Percentiles rank a stretch among this genome's conserved stretches.
phyloP scores from a whole-genome alignment of 2,329 filamentous ascomycete species.

The Trichoderma guizhouense region DNA sequence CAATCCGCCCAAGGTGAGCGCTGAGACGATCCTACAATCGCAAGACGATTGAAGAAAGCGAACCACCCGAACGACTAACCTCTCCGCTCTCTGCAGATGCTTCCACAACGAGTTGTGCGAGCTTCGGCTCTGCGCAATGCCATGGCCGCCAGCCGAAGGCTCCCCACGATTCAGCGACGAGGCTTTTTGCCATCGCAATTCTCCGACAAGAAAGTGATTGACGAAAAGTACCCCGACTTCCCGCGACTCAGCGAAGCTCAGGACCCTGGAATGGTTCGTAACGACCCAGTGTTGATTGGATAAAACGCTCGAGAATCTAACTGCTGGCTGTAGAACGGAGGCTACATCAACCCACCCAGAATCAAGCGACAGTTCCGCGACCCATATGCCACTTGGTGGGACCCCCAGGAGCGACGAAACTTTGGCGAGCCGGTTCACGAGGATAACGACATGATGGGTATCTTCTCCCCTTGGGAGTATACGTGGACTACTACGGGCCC shows the following conservation, averaged over 20 bases:
- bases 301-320: constrained; percentile 23
- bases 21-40: neutral
- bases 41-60: neutral
- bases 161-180: constrained; percentile 55
- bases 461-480: constrained; percentile 88
- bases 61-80: neutral
- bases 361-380: constrained; percentile 91
- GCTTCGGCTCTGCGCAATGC: constrained; percentile 43
- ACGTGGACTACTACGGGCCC: constrained; percentile 73
- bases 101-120: constrained; percentile 57
- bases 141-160: constrained; percentile 45
- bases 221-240: constrained; percentile 52
- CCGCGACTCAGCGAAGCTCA: constrained; percentile 53
- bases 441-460: constrained; percentile 88
- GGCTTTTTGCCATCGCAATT: constrained; percentile 52
- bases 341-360: constrained; percentile 73
- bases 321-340: constrained; percentile 63
- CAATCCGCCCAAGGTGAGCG: constrained; percentile 34
- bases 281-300: neutral
- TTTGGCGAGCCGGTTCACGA: constrained; percentile 96
- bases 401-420: constrained; percentile 95
- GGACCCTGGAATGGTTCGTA: constrained; percentile 63
- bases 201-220: constrained; percentile 44
- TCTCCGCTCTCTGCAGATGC: constrained; percentile 48
- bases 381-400: constrained; percentile 92